These are phyloP conservation scores for Fraxinus platypoda DNA, from an alignment of 305 asterid species.

Conservation along the genomic window DNA sequence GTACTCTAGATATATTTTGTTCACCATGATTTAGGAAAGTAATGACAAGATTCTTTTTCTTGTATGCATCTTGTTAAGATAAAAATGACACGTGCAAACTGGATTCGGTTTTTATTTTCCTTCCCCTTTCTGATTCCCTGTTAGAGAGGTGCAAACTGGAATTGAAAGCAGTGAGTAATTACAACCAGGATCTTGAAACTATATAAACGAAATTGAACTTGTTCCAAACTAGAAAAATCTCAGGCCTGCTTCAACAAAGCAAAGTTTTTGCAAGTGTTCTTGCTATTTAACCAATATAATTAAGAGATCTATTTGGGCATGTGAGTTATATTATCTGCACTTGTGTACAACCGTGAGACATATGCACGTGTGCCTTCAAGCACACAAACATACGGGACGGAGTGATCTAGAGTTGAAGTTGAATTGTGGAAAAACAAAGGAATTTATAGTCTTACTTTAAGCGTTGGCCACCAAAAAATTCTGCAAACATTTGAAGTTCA, in stretches of 20 bases:
- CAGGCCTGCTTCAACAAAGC: neutral
- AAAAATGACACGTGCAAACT: neutral
- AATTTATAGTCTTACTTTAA: conserved; percentile 51
- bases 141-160: neutral
- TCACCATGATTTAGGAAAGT: neutral
- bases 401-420: conserved; percentile 11
- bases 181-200: neutral
- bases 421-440: conserved; percentile 11
- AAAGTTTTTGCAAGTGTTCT: neutral
- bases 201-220: neutral
- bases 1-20: neutral
- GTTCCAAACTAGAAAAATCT: neutral
- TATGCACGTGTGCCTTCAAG: neutral
- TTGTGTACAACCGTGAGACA: neutral
- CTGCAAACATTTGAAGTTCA: conserved; percentile 85
- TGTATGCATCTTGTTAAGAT: neutral
- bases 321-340: neutral
- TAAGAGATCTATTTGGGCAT: neutral
- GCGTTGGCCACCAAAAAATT: conserved; percentile 69
- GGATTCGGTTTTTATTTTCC: neutral
- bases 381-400: neutral
- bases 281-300: neutral
- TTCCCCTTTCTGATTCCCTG: neutral
- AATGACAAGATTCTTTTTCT: neutral
- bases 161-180: neutral